These are phyloP conservation scores for Fusarium tupiense DNA, from an alignment of 2,329 filamentous ascomycete species.

Conservation along the genomic window DNA sequence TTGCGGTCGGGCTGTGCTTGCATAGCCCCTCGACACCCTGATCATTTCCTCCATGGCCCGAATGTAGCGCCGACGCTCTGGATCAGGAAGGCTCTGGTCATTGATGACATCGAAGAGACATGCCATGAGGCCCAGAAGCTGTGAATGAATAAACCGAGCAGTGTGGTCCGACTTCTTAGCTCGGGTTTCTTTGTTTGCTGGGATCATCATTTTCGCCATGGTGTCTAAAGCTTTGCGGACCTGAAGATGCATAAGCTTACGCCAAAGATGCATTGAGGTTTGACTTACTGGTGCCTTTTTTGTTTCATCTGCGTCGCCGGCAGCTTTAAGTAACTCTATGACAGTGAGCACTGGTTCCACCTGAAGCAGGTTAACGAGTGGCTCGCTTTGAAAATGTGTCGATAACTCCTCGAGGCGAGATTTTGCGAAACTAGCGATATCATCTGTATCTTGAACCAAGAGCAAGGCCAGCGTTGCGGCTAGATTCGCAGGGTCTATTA, in stretches of 20 bases:
- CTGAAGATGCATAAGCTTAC: conserved; percentile 49
- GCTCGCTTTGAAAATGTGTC: conserved; percentile 72
- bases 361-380: conserved; percentile 75
- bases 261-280: neutral
- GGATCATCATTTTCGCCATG: conserved; percentile 55
- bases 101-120: conserved; percentile 83
- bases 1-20: conserved; percentile 85
- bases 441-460: conserved; percentile 64
- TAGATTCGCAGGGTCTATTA: conserved; percentile 66
- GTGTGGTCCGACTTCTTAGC: conserved; percentile 67
- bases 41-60: conserved; percentile 91
- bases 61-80: conserved; percentile 81
- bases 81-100: conserved; percentile 66
- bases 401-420: conserved; percentile 75
- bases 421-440: conserved; percentile 73
- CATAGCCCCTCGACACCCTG: conserved; percentile 74
- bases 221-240: conserved; percentile 58
- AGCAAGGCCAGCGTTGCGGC: conserved; percentile 68
- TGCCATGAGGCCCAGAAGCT: conserved; percentile 88
- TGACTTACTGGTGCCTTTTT: conserved; percentile 65
- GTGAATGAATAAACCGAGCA: conserved; percentile 79
- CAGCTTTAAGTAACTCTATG: conserved; percentile 82
- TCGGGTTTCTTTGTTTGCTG: conserved; percentile 53
- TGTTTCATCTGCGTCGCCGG: conserved; percentile 72
- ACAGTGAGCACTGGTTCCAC: conserved; percentile 79